These are phyloP conservation scores for Kitagawia praeruptora DNA, from an alignment of 129 eudicot genomes.

Conservation along the genomic window DNA sequence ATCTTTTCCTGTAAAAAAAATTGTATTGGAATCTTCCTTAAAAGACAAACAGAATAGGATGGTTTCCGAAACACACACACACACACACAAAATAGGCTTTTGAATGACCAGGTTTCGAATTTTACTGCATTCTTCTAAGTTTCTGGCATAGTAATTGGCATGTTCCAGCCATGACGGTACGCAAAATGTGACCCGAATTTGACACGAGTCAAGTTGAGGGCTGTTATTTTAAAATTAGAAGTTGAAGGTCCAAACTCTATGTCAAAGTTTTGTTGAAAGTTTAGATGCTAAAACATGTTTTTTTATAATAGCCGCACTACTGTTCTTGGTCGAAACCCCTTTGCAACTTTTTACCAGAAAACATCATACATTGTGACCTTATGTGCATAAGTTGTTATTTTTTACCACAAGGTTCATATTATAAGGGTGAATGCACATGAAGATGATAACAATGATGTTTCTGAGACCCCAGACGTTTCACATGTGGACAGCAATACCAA, in stretches of 20 bases:
- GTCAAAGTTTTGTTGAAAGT: too few relatives aligned
- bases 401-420: conserved; percentile 43
- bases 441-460: conserved; percentile 23
- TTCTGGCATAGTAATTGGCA: neutral
- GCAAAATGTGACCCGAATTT: neutral
- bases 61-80: too few relatives aligned
- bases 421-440: conserved; percentile 46
- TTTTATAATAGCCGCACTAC: neutral
- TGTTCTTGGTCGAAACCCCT: too few relatives aligned
- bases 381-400: neutral
- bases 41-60: neutral
- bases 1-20: neutral
- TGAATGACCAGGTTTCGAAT: neutral
- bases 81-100: neutral
- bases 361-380: neutral
- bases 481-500: conserved; percentile 10
- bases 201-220: neutral
- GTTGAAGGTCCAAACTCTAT: too few relatives aligned
- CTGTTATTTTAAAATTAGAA: too few relatives aligned
- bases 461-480: conserved; percentile 17
- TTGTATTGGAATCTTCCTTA: neutral
- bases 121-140: neutral
- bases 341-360: neutral
- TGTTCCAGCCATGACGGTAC: neutral
- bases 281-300: too few relatives aligned